A percentile compares a stretch with the other conserved stretches of the same genome.
Conservation (phyloP, 1,284 basidiomycete genomes). For the Ustilago shanxiensis region DNA sequence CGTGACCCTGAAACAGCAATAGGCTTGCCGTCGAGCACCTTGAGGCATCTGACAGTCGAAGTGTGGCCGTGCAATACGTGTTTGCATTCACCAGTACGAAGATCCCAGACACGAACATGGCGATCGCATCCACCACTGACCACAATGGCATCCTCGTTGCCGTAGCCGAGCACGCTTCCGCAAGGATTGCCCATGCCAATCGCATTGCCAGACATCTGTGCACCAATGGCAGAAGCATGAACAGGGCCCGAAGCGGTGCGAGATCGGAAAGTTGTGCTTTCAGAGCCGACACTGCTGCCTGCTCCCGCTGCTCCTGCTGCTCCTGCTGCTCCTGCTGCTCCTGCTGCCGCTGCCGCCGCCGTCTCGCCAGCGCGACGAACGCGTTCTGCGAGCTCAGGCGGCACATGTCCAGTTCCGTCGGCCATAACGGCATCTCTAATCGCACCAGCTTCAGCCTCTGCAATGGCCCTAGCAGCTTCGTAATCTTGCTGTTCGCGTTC, state of each 20-base stretch:
- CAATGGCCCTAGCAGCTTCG: constrained; percentile 39
- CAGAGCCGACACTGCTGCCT: background rate
- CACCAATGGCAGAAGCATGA: constrained; percentile 9
- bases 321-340: background rate
- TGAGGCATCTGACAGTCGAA: constrained; percentile 91
- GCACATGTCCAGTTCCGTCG: constrained; percentile 45
- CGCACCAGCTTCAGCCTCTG: constrained; percentile 52
- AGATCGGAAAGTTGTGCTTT: background rate
- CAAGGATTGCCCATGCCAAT: constrained; percentile 57
- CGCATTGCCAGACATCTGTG: constrained; percentile 37
- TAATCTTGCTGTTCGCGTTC: constrained; percentile 7
- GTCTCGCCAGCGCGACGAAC: constrained; percentile 35
- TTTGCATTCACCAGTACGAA: constrained; percentile 83
- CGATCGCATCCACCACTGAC: constrained; percentile 95
- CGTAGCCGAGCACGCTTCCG: constrained; percentile 76
- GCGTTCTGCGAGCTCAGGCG: constrained; percentile 36
- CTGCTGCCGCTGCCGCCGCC: constrained; percentile 7
- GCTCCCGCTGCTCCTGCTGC: background rate
- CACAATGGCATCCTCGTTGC: constrained; percentile 78
- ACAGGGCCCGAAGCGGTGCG: constrained; percentile 15
- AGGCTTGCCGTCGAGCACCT: constrained; percentile 86
- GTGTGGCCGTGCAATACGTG: constrained; percentile 86
- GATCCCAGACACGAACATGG: constrained; percentile 90
- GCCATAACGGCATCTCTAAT: constrained; percentile 57
- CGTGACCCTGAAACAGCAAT: constrained; percentile 90